Evolutionary conservation across 768 basidiomycete genomes (phyloP).

Genomic region (Russula sp.): DNA sequence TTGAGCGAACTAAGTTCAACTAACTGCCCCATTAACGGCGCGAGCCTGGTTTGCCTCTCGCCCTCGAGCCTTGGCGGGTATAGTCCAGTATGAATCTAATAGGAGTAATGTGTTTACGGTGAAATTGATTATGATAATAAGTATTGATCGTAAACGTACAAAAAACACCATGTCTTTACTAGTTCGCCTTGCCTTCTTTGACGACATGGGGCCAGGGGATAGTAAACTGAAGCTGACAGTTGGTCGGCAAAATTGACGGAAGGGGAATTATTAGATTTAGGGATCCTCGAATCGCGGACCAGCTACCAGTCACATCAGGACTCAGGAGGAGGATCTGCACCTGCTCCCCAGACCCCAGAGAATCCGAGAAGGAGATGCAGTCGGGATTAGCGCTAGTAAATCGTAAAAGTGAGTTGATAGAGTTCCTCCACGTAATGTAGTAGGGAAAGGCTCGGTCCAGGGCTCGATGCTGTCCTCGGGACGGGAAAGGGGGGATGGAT

Average conservation of each 20-base stretch:
- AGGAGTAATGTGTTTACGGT: conserved; percentile 29
- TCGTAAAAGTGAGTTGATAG: conserved; percentile 74
- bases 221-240: conserved; percentile 39
- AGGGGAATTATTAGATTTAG: no score
- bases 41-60: conserved; percentile 59
- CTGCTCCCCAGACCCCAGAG: no score
- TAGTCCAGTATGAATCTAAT: conserved; percentile 84
- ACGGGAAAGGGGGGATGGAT: conserved; percentile 41
- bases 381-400: conserved; percentile 71
- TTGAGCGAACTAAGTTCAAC: conserved; percentile 64
- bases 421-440: no score
- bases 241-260: conserved; percentile 24
- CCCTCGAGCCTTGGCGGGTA: conserved; percentile 59
- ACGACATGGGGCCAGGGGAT: conserved; percentile 33
- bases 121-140: conserved; percentile 22
- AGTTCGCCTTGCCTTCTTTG: conserved; percentile 62
- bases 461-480: conserved; percentile 30
- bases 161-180: conserved; percentile 90
- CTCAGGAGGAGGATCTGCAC: conserved; percentile 37
- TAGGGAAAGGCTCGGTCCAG: conserved; percentile 31
- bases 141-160: conserved; percentile 52
- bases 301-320: conserved; percentile 50
- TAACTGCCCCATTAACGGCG: conserved; percentile 76
- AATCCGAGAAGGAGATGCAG: conserved; percentile 60
- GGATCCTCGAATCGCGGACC: no score